Evolutionary conservation across 2,329 filamentous ascomycete species (phyloP).

Genomic region (Iodosphaeria phyllophila): DNA sequence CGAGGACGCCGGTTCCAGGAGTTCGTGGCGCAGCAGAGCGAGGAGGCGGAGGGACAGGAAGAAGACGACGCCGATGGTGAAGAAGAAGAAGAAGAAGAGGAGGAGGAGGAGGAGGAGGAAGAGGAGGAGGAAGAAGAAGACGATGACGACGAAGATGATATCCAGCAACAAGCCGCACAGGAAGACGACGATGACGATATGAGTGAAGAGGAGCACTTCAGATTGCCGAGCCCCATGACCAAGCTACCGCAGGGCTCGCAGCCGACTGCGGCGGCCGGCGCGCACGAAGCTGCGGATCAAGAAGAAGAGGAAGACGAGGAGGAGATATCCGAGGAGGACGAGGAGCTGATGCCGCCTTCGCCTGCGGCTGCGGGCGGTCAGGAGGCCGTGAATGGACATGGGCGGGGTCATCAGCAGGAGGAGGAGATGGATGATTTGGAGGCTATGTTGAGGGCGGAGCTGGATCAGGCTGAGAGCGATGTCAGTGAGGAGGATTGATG

Average conservation of each 20-base stretch:
- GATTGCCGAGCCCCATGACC: slow-evolving; percentile 32
- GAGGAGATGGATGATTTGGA: slow-evolving; percentile 13
- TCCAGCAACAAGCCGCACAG: no score
- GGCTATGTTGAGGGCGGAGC: slow-evolving; percentile 11
- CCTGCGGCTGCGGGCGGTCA: background rate
- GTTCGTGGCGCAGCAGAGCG: slow-evolving; percentile 7
- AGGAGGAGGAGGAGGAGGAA: slow-evolving; percentile 20
- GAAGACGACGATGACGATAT: slow-evolving; percentile 21
- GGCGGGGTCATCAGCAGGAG: slow-evolving; percentile 10
- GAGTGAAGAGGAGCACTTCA: slow-evolving; percentile 21
- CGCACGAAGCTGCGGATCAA: slow-evolving; percentile 1
- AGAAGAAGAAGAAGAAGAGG: slow-evolving; percentile 40
- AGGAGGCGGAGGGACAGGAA: slow-evolving; percentile 30
- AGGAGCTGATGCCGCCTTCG: slow-evolving; percentile 10
- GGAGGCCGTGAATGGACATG: slow-evolving; percentile 13
- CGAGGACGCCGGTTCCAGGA: no score
- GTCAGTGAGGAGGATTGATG: slow-evolving; percentile 16
- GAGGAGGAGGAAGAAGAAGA: slow-evolving; percentile 23
- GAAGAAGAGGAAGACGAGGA: slow-evolving; percentile 9
- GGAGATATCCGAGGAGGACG: slow-evolving; percentile 13
- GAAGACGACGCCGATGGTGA: slow-evolving; percentile 38
- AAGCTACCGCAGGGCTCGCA: slow-evolving; percentile 10
- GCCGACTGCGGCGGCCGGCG: slow-evolving; percentile 2
- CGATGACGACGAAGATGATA: slow-evolving; percentile 27
- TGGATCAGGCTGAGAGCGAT: slow-evolving; percentile 12